phyloP scores from a whole-genome alignment of 345 rosid species.

The Syzygium aromaticum region DNA sequence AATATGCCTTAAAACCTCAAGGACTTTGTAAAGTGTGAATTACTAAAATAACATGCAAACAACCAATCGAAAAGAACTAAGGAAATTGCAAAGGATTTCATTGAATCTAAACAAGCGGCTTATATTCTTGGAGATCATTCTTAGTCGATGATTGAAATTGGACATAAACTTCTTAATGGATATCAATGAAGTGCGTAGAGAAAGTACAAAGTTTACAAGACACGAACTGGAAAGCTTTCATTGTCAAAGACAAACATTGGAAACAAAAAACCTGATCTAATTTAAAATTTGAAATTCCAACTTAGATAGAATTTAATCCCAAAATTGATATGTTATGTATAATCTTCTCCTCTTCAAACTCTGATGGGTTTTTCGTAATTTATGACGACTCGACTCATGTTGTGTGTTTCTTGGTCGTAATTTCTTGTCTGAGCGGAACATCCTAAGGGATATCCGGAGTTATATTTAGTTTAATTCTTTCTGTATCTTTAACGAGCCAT shows the following conservation, averaged over 20 bases:
- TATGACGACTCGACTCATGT: background rate
- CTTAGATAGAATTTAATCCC: background rate
- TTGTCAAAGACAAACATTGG: background rate
- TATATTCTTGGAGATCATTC: background rate
- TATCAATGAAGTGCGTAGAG: background rate
- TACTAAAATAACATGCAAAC: background rate
- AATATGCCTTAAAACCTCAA: background rate
- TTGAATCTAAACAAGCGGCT: background rate
- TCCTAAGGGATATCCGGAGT: background rate
- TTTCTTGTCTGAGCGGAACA: background rate
- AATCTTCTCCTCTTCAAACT: background rate
- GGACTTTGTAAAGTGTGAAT: background rate
- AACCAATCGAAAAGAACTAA: background rate
- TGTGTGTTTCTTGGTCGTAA: background rate
- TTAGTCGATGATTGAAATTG: background rate
- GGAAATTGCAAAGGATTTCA: background rate
- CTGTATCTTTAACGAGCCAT: background rate
- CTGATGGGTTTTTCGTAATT: background rate
- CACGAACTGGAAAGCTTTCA: background rate
- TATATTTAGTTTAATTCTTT: background rate
- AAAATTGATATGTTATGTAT: background rate
- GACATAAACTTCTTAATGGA: background rate
- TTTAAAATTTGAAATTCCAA: background rate
- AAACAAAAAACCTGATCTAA: background rate
- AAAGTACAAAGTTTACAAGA: background rate